Evolutionary conservation across 345 rosid species (phyloP).

Genomic region (Pistacia integerrima): DNA sequence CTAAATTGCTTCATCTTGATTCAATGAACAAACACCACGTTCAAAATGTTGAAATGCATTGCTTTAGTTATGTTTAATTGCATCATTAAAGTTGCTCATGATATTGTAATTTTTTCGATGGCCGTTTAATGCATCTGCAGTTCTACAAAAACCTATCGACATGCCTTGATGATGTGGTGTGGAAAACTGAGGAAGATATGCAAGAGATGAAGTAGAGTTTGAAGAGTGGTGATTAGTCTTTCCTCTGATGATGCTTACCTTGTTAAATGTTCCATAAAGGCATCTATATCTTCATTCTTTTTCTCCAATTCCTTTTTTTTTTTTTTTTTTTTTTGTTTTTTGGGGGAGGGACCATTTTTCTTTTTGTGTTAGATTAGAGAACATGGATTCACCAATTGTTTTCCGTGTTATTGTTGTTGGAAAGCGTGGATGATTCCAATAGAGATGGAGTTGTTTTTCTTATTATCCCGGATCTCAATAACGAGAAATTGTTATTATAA

Average conservation of each 20-base stretch:
- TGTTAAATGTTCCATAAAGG: conserved; percentile 22
- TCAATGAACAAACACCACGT: neutral
- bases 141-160: conserved; percentile 85
- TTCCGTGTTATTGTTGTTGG: conserved; percentile 38
- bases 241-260: neutral
- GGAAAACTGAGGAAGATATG: conserved; percentile 91
- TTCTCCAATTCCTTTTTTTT: neutral
- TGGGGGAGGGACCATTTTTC: neutral
- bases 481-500: neutral
- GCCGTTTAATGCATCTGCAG: conserved; percentile 44
- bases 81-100: neutral
- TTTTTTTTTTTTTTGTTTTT: too few species aligned
- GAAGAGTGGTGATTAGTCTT: conserved; percentile 10
- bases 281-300: conserved; percentile 35
- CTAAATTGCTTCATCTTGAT: neutral
- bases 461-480: neutral
- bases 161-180: conserved; percentile 79
- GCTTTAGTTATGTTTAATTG: neutral
- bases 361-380: conserved; percentile 9
- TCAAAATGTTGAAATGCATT: neutral
- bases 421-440: conserved; percentile 33
- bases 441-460: conserved; percentile 24
- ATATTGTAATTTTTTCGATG: neutral
- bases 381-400: conserved; percentile 27
- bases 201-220: conserved; percentile 42